Evolutionary conservation across 2,329 filamentous ascomycete genomes (phyloP), one percentile per base, ranked within the genome.

Genomic region (Pseudocercospora eumusae): DNA sequence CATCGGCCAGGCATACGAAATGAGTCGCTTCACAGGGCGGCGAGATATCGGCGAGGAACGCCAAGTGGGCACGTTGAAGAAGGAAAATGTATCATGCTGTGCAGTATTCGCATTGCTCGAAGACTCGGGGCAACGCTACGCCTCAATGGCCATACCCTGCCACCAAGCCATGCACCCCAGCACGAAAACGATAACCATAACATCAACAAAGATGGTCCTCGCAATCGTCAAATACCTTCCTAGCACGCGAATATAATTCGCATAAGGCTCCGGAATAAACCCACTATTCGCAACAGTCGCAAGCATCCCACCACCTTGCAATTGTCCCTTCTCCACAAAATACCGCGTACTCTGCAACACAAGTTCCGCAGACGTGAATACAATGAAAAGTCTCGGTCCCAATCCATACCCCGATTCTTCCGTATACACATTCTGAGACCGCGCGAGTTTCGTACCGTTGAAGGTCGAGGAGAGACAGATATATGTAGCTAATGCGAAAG

Each of bases 311-410:
- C 80, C 76, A 2, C 84, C 84, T 63, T 84, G 84, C 50, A 83
- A 73, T 63, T 77, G 77, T 27, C 83, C 83, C 68, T 84, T 85
- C 69, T 92, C 89, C 56, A 91, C 72, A 68, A 92, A 86, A 73
- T 88, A 90, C 23, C 90, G 81, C 28, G 84, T 87, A 1, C 86
- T 88, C 66, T 93, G 85, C 65, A 93, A 79, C 57, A 91, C 74
- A 10, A 91, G 82, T 78, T 95, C 90, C 31, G 86, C 87, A 0
- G 90, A 91, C 5, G 89, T 88, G 73, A 93, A 95, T n/a, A 90
- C 83, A 80, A 87, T 91, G 76, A 93, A 92, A 76, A 92, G 88
- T 64, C 82, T 81, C 50, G 79, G 79, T 44, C 80, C 78, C 36
- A 75, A 70, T 53, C 76, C 75, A 15, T 76, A 73, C 28, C 79